These are phyloP conservation scores for Verticillium isaacii DNA, from an alignment of 2,329 filamentous ascomycete genomes.

Conservation along the genomic window DNA sequence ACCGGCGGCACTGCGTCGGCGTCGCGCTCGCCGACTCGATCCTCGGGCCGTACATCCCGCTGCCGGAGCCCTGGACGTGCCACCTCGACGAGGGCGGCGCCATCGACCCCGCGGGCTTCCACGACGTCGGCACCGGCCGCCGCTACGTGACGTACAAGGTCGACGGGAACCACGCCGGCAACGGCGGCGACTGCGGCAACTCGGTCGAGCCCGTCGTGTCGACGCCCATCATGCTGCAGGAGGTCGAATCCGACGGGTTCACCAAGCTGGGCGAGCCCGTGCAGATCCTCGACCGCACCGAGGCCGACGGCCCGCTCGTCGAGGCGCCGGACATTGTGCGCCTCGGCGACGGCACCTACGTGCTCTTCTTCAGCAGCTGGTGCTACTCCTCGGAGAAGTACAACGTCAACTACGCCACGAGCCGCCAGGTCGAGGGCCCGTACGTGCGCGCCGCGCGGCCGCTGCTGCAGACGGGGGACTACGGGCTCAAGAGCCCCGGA, in stretches of 20 bases:
- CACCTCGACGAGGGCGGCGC: slow-evolving; percentile 49
- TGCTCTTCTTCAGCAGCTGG: slow-evolving; percentile 59
- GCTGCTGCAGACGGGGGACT: slow-evolving; percentile 30
- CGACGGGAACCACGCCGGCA: slow-evolving; percentile 53
- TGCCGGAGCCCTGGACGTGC: slow-evolving; percentile 45
- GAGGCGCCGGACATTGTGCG: slow-evolving; percentile 55
- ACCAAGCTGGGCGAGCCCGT: slow-evolving; percentile 46
- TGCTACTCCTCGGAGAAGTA: slow-evolving; percentile 52
- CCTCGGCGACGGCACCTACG: slow-evolving; percentile 44
- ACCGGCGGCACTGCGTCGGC: slow-evolving; percentile 52
- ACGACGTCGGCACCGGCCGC: slow-evolving; percentile 43
- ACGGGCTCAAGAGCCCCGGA: slow-evolving; percentile 33
- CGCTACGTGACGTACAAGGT: slow-evolving; percentile 62
- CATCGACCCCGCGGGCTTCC: slow-evolving; percentile 59
- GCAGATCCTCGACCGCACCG: slow-evolving; percentile 38
- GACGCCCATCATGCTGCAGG: slow-evolving; percentile 55
- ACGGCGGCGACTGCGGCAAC: slow-evolving; percentile 40
- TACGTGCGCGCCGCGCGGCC: slow-evolving; percentile 25
- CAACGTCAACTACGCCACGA: slow-evolving; percentile 56
- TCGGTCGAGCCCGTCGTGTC: slow-evolving; percentile 30
- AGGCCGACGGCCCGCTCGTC: slow-evolving; percentile 48
- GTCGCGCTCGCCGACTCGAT: slow-evolving; percentile 39
- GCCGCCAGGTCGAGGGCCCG: slow-evolving; percentile 29
- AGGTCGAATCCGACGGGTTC: slow-evolving; percentile 43
- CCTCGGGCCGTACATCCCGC: slow-evolving; percentile 48